Conservation (phyloP, 140 eudicot species). For the Flaveria floridana region DNA sequence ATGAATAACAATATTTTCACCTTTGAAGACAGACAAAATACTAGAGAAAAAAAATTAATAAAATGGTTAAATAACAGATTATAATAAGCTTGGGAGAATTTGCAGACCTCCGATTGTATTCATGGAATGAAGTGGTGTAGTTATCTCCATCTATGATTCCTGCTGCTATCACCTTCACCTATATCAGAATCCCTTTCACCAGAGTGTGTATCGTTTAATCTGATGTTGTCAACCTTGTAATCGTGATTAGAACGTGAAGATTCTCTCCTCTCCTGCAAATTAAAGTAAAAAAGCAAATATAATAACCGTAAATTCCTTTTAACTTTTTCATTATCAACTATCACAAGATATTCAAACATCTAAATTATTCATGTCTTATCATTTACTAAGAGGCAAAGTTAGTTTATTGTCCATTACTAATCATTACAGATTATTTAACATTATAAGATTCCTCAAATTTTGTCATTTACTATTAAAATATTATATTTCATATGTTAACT, state of each 20-base stretch:
- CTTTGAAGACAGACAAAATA: constrained; percentile 24
- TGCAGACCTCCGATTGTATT: constrained; percentile 34
- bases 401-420: constrained; percentile 11
- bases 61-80: constrained; percentile 32
- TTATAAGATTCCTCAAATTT: constrained; percentile 1
- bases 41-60: constrained; percentile 14
- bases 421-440: constrained; percentile 1
- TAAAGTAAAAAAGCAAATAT: not conserved
- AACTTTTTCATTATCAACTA: not conserved
- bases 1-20: constrained; percentile 20
- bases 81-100: constrained; percentile 30
- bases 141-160: constrained; percentile 47
- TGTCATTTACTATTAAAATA: constrained; percentile 11
- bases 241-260: constrained; percentile 52
- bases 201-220: constrained; percentile 37
- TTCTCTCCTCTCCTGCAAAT: constrained; percentile 55
- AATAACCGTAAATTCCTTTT: not conserved
- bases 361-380: constrained; percentile 16
- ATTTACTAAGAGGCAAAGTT: not conserved
- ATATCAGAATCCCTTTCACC: constrained; percentile 53
- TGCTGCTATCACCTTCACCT: constrained; percentile 53
- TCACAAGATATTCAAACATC: constrained; percentile 2
- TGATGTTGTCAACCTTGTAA: constrained; percentile 34
- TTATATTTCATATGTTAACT: not conserved
- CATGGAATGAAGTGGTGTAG: constrained; percentile 2